Percentiles rank a stretch among this genome's conserved stretches.
Conservation (phyloP, 2,329 filamentous ascomycete species). For the Ophioceras dolichostomum region DNA sequence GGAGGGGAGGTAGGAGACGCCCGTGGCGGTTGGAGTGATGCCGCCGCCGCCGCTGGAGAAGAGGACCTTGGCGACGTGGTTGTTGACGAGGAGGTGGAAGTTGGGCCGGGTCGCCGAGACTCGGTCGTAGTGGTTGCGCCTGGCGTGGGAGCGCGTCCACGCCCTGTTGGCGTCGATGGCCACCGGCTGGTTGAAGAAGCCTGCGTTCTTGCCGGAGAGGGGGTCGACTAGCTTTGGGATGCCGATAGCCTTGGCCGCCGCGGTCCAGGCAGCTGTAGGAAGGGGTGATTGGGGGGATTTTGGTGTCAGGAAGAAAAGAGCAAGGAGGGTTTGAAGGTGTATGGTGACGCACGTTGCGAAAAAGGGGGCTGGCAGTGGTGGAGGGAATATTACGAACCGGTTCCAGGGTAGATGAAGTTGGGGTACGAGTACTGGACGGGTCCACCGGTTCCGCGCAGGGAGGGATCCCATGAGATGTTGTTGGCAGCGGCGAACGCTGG, state of each 20-base stretch:
- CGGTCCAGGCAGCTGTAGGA: slow-evolving; percentile 3
- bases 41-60: slow-evolving; percentile 40
- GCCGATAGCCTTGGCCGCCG: no score
- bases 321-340: background rate
- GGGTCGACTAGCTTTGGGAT: no score
- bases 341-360: background rate
- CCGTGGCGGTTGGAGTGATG: slow-evolving; percentile 42
- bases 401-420: slow-evolving; percentile 18
- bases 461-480: slow-evolving; percentile 16
- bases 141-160: slow-evolving; percentile 24
- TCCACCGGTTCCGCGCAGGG: slow-evolving; percentile 14
- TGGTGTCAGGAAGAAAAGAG: no score
- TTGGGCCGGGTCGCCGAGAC: slow-evolving; percentile 20
- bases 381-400: slow-evolving; percentile 7
- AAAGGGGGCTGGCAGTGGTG: background rate
- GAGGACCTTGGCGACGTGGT: slow-evolving; percentile 35
- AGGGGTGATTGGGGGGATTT: no score
- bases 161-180: no score
- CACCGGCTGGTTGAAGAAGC: background rate
- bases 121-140: slow-evolving; percentile 25
- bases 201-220: no score
- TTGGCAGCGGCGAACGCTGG: slow-evolving; percentile 10
- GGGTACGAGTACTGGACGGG: slow-evolving; percentile 18
- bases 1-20: slow-evolving; percentile 44
- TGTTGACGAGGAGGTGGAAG: slow-evolving; percentile 17